A percentile compares a stretch with the other conserved stretches of the same genome.
These are phyloP conservation scores for Fusarium albidum DNA, from an alignment of 2,329 filamentous ascomycete genomes.

Conservation along the genomic window DNA sequence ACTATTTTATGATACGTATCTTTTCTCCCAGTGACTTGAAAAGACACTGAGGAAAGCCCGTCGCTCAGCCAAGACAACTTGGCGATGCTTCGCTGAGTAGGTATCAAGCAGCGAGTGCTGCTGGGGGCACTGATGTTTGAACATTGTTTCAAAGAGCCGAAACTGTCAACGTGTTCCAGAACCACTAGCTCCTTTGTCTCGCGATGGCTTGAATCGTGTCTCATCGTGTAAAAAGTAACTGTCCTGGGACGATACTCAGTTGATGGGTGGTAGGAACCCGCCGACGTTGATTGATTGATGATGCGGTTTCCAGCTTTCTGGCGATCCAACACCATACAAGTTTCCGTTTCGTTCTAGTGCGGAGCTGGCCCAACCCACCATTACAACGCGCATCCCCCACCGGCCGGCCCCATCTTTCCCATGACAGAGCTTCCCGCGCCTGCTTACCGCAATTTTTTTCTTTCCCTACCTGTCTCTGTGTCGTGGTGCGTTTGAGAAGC, in stretches of 20 bases:
- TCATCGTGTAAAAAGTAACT: neutral
- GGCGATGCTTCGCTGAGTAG: too few relatives aligned
- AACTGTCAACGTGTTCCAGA: too few relatives aligned
- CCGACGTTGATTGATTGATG: conserved; percentile 27
- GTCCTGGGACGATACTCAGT: neutral
- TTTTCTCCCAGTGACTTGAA: neutral
- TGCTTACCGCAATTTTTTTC: conserved; percentile 23
- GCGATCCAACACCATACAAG: neutral
- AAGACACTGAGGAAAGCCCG: neutral
- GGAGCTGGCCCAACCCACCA: conserved; percentile 2
- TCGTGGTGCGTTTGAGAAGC: conserved; percentile 26
- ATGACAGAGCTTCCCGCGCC: conserved; percentile 3
- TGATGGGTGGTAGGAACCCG: neutral
- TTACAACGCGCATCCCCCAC: conserved; percentile 11
- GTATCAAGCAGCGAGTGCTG: too few relatives aligned
- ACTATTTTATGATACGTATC: too few relatives aligned
- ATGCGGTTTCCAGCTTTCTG: neutral
- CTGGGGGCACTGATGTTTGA: too few relatives aligned
- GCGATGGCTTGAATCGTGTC: neutral
- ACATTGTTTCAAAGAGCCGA: too few relatives aligned
- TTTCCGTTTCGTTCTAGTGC: neutral
- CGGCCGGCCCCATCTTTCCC: conserved; percentile 29
- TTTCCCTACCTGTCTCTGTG: neutral
- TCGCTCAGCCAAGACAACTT: neutral
- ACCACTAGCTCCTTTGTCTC: too few relatives aligned